A percentile compares a stretch with the other conserved stretches of the same genome.
phyloP scores from a whole-genome alignment of 1,284 basidiomycete genomes.

The Sporisorium reilianum region DNA sequence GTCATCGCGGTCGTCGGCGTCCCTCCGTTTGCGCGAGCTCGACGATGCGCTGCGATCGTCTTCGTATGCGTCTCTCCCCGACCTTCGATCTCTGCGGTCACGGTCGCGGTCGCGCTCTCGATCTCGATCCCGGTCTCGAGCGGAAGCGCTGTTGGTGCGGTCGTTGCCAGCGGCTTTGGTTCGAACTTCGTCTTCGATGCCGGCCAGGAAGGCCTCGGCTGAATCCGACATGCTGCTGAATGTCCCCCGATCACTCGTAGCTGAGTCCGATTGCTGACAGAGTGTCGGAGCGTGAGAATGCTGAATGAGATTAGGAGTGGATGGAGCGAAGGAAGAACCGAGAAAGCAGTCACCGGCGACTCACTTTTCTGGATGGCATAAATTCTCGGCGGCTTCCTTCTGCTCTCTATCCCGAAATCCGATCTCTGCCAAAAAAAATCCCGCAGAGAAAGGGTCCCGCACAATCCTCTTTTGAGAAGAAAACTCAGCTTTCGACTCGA shows the following conservation, averaged over 20 bases:
- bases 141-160: constrained; percentile 21
- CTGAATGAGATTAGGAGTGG: not conserved
- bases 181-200: constrained; percentile 45
- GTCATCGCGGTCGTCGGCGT: constrained; percentile 42
- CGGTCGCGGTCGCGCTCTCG: constrained; percentile 32
- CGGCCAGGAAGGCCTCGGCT: constrained; percentile 48
- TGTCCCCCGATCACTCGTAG: not conserved
- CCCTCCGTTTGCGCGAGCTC: constrained; percentile 28
- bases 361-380: constrained; percentile 1
- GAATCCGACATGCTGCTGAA: constrained; percentile 37
- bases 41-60: constrained; percentile 30
- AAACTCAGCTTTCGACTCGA: not conserved
- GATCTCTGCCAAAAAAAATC: not conserved
- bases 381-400: constrained; percentile 1
- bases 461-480: not conserved
- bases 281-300: not conserved
- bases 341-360: not conserved
- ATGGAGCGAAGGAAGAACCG: constrained; percentile 2
- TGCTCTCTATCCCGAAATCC: not conserved
- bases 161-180: constrained; percentile 19
- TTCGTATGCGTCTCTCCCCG: constrained; percentile 34
- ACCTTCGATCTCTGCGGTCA: constrained; percentile 35
- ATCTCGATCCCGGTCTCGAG: constrained; percentile 34
- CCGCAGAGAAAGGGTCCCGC: constrained; percentile 1
- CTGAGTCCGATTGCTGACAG: not conserved